Base-by-base conservation (phyloP, 371 early-diverging fungal species). In the Mucor plumbeus region DNA sequence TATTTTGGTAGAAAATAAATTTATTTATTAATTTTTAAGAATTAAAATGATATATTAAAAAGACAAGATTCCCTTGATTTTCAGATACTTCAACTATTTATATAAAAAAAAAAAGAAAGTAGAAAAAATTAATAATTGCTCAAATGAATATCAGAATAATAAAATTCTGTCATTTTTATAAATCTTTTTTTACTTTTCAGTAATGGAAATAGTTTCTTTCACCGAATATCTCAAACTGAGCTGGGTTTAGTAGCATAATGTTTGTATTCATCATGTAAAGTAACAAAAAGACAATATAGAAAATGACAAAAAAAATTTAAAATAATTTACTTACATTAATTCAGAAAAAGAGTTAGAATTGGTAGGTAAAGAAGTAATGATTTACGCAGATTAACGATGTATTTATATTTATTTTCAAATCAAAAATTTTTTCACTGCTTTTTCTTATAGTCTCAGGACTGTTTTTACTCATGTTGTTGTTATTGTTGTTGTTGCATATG, bases 221-320 rank as follows among this genome's bases (percentile, higher is more conserved):
- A 68, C 34, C 62, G 68, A 47, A 63, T 36, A 62, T 68, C 67
- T 67, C 68, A 68, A 68, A 68, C 68, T 68, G 68, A 68, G 68
- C 68, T 68, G 68, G 68, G 68, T 68, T 68, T 68, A 68, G 63
- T 68, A 68, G 68, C 68, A 68, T 43, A 35, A 61, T n/a, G 63
- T 68, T 61, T 66, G 26, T 56, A 53, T 62, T 68, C 68, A 68
- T 68, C 68, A 62, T 48, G 44, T 36, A 58, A 68, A 63, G 47
- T 44, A 61, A 44, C 47, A 67, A 43, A 61, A 61, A 55, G 34
- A 43, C 41, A 47, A 26, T 39, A 44, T 43, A 65, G 26, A 59
- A 57, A 59, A 38, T 33, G 58, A 58, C 9, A 34, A 58, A 38
- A 55, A 33, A 38, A 55, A 33, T 14, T 7, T 15, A 36, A 19